A percentile compares a stretch with the other conserved stretches of the same genome.
Conservation (phyloP, 805 yeast genomes). For the Kuraishia ogatae region DNA sequence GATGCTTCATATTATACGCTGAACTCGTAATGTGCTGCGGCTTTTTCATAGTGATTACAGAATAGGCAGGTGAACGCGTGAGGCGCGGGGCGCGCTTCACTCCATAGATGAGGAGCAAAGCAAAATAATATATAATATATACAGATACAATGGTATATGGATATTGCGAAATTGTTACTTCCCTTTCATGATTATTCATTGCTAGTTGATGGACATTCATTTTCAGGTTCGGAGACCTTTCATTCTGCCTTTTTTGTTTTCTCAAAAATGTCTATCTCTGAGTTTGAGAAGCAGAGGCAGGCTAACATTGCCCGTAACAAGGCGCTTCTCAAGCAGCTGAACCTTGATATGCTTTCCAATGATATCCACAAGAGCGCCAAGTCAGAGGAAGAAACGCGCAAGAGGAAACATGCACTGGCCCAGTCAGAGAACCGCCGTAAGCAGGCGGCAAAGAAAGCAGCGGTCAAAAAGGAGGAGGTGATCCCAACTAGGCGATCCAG, state of each 20-base stretch:
- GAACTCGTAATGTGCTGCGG: too few species aligned
- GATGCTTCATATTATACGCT: too few species aligned
- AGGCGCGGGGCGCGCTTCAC: background rate
- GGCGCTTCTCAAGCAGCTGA: conserved; percentile 61
- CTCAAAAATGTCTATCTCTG: conserved; percentile 32
- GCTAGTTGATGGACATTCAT: too few species aligned
- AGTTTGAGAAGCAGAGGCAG: conserved; percentile 62
- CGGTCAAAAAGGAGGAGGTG: conserved; percentile 18
- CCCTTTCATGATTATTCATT: too few species aligned
- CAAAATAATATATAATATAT: background rate
- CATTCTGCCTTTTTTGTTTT: too few species aligned
- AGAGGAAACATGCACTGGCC: conserved; percentile 11
- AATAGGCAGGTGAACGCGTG: background rate
- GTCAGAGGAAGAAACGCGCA: conserved; percentile 1
- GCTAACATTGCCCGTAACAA: conserved; percentile 80
- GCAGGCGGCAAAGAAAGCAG: conserved; percentile 5
- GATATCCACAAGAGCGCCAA: conserved; percentile 39
- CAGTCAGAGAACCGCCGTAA: conserved; percentile 12
- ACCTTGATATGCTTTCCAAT: conserved; percentile 48
- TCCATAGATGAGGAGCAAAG: background rate
- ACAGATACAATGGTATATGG: background rate
- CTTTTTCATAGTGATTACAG: background rate
- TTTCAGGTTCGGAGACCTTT: too few species aligned
- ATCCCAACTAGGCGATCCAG: conserved; percentile 70
- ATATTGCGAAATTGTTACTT: too few species aligned